Evolutionary conservation across 345 rosid genomes (phyloP).

Genomic region (Eucalyptus pauciflora): DNA sequence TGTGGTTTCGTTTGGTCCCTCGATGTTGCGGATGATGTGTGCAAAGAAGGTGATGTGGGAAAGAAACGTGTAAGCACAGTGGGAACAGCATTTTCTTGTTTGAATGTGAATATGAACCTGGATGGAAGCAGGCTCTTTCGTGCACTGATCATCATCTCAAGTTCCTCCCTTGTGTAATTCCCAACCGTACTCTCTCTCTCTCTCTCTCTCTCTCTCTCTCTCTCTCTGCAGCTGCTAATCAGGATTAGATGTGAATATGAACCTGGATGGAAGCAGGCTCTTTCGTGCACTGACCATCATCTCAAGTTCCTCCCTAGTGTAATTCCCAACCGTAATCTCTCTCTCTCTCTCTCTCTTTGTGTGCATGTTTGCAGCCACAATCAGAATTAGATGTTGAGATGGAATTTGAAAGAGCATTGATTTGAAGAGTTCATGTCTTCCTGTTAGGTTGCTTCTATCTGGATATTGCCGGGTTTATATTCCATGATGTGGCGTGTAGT

Average conservation of each 20-base stretch:
- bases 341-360: neutral
- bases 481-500: neutral
- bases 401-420: neutral
- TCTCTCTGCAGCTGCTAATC: neutral
- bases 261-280: slow-evolving; percentile 58
- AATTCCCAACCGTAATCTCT: slow-evolving; percentile 46
- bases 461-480: neutral
- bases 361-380: neutral
- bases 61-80: slow-evolving; percentile 40
- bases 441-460: neutral
- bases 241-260: slow-evolving; percentile 45
- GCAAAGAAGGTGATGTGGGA: slow-evolving; percentile 59
- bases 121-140: slow-evolving; percentile 51
- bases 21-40: slow-evolving; percentile 18
- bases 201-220: too few species aligned
- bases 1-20: neutral
- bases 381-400: neutral
- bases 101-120: slow-evolving; percentile 55
- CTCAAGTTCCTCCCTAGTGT: slow-evolving; percentile 77
- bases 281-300: neutral
- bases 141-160: slow-evolving; percentile 12
- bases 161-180: slow-evolving; percentile 72
- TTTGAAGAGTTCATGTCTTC: neutral
- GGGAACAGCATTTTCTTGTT: slow-evolving; percentile 15
- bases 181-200: slow-evolving; percentile 40